Percentiles rank a stretch among this genome's conserved stretches.
Evolutionary conservation across 108 stramenopile genomes (phyloP).

Genomic region (Cyclotella baltica): DNA sequence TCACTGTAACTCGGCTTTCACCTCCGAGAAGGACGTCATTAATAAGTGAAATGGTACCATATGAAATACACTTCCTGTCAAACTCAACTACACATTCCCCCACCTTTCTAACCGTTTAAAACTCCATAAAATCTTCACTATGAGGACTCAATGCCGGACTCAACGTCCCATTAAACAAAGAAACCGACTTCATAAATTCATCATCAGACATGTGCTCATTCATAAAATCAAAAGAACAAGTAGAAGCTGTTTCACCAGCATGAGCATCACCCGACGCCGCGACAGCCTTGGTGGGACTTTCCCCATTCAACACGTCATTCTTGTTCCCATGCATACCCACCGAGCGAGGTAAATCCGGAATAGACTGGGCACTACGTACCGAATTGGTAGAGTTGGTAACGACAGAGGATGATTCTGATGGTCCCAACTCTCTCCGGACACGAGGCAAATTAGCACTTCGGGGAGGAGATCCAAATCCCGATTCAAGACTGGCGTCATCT

Average conservation of each 20-base stretch:
- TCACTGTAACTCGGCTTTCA: no score
- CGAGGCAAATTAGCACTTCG: slow-evolving; percentile 28
- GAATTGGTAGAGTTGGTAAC: slow-evolving; percentile 36
- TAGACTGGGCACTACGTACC: slow-evolving; percentile 12
- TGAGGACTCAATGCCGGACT: slow-evolving; percentile 43
- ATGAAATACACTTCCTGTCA: no score
- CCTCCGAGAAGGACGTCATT: no score
- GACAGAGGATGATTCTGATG: slow-evolving; percentile 36
- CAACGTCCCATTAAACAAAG: slow-evolving; percentile 31
- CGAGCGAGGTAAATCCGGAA: not conserved
- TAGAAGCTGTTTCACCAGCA: slow-evolving; percentile 15
- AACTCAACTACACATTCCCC: no score
- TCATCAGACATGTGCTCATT: slow-evolving; percentile 41
- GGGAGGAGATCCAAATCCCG: slow-evolving; percentile 48
- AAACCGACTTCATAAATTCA: slow-evolving; percentile 39
- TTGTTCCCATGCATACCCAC: not conserved
- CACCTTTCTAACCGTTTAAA: no score
- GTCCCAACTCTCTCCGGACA: slow-evolving; percentile 29
- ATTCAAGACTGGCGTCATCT: slow-evolving; percentile 13
- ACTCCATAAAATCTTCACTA: slow-evolving; percentile 37
- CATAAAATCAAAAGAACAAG: slow-evolving; percentile 52
- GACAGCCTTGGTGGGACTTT: not conserved
- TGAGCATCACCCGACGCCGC: not conserved
- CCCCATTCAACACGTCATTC: no score
- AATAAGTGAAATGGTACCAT: no score